phyloP scores from a whole-genome alignment of 2,329 filamentous ascomycete genomes.

The Rosellinia necatrix region DNA sequence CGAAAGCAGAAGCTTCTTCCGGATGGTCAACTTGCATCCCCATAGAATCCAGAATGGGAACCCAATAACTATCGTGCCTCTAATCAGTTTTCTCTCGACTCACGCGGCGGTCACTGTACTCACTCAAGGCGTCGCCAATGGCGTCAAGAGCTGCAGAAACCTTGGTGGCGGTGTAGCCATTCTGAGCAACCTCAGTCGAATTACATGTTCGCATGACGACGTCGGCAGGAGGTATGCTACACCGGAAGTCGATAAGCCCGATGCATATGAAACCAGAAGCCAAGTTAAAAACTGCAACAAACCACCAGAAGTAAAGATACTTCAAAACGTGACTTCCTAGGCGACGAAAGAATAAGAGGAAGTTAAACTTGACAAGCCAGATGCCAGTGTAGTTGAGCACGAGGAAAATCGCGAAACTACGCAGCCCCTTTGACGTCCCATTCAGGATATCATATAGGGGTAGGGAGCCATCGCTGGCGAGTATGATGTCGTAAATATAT shows the following conservation, averaged over 20 bases:
- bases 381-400: slow-evolving; percentile 22
- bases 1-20: slow-evolving; percentile 16
- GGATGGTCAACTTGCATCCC: background rate
- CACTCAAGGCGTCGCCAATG: background rate
- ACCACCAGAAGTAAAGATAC: slow-evolving; percentile 19
- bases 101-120: background rate
- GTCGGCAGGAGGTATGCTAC: background rate
- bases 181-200: background rate
- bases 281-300: slow-evolving; percentile 8
- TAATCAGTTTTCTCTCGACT: no score
- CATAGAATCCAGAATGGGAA: slow-evolving; percentile 24
- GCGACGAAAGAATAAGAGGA: slow-evolving; percentile 24
- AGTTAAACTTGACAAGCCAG: slow-evolving; percentile 34
- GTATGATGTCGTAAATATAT: background rate
- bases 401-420: background rate
- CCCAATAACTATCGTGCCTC: slow-evolving; percentile 24
- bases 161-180: background rate
- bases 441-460: background rate
- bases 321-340: slow-evolving; percentile 7
- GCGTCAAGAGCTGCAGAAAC: background rate
- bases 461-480: background rate
- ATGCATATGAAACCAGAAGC: background rate
- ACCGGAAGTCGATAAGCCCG: background rate
- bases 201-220: background rate
- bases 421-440: background rate